These are phyloP conservation scores for Cyamopsis tetragonoloba DNA, from an alignment of 306 rosid genomes.

Conservation along the genomic window DNA sequence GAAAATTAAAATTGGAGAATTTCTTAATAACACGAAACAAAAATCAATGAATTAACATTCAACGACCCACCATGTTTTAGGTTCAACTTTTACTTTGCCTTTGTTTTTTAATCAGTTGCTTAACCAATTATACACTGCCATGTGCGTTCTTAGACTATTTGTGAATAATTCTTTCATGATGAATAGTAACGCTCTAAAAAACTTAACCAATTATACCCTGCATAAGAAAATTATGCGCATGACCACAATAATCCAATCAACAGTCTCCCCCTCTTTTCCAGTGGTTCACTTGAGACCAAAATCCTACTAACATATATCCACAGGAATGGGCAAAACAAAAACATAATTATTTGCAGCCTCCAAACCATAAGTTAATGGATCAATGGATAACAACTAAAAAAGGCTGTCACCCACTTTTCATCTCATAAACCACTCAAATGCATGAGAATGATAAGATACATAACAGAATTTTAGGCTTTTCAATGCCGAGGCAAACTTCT, in stretches of 20 bases:
- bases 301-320: not conserved
- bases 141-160: no score
- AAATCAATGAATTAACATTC: no score
- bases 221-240: not conserved
- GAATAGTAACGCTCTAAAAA: no score
- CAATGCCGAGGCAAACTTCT: not conserved
- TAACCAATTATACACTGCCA: no score
- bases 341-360: not conserved
- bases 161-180: no score
- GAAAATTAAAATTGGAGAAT: not conserved
- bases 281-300: not conserved
- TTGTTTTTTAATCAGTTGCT: no score
- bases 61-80: no score
- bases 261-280: not conserved
- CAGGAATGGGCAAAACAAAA: not conserved
- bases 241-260: not conserved
- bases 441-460: not conserved
- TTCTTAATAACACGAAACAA: no score
- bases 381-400: not conserved
- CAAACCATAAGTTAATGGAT: not conserved
- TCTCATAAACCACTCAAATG: not conserved
- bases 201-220: not conserved
- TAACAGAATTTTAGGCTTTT: no score
- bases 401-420: not conserved
- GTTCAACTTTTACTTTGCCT: no score